Base-by-base conservation (phyloP, 768 basidiomycete species). In the Fistulinella prunicolor region DNA sequence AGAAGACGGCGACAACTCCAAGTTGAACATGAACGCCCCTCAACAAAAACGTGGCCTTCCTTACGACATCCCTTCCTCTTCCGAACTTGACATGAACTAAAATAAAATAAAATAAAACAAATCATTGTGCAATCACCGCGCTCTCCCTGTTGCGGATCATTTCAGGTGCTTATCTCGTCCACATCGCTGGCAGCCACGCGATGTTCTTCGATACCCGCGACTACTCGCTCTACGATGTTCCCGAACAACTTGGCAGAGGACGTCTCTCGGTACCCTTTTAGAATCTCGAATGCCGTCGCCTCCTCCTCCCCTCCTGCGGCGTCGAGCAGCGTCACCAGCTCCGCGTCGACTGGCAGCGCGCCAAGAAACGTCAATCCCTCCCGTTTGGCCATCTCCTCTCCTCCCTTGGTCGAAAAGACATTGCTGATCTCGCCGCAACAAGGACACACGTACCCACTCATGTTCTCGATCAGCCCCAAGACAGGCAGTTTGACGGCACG, bases 361-460 rank as follows among this genome's bases (percentile, higher is more conserved):
- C 96, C 96, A 46, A 99, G 73, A 64, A 94, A 96, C 40, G 62
- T 65, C 30, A 97, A 58, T 1, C 74, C 78, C 59, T 94, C 89
- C 42, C 76, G 77, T 52, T 75, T 73, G 4, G 90, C 93, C 86
- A 94, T 84, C 60, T 85, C 87, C 68, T 86, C 82, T 2, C 94
- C 96, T 2, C 96, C 96, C 14, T 93, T 93, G 4, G 83, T 86
- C 8, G 94, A 96, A 67, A 98, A 99, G 45, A 96, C 81, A 65
- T 95, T 91, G 73, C 85, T 91, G 57, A 97, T 74, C 67, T 97
- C 94, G 14, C 91, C 91, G 64, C 96, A 98, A 64, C 94, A 96
- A 38, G 96, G 96, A 62, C 95, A 98, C 17, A 87, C 89, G 70
- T 96, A 98, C 42, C 96, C 96, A 55, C 91, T 89, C 96, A 98